phyloP scores from a whole-genome alignment of 345 rosid species.

The Eucalyptus melliodora region DNA sequence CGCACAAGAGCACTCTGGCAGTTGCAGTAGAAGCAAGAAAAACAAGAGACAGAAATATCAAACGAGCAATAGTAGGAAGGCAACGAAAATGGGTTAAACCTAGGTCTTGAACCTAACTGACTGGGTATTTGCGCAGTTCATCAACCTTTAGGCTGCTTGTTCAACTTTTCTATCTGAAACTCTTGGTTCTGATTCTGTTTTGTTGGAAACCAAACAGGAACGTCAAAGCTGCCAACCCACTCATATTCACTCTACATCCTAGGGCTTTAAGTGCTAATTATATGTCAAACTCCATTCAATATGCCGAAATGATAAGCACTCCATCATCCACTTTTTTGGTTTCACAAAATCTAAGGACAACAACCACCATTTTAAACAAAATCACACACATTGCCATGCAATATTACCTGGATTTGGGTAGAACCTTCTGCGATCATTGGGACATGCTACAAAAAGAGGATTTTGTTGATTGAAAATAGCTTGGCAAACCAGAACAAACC shows the following conservation, averaged over 20 bases:
- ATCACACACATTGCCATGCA: background rate
- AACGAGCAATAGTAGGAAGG: background rate
- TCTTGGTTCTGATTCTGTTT: background rate
- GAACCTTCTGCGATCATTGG: constrained; percentile 83
- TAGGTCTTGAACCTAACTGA: background rate
- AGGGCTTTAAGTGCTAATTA: background rate
- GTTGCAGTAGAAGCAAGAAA: background rate
- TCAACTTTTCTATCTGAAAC: background rate
- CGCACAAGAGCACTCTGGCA: background rate
- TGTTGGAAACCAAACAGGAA: background rate
- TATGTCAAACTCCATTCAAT: background rate
- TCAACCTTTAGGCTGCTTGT: background rate
- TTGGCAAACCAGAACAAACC: constrained; percentile 89
- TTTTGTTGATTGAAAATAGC: constrained; percentile 62
- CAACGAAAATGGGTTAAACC: background rate
- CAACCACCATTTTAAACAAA: background rate
- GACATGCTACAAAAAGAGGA: constrained; percentile 69
- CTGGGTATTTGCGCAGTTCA: background rate
- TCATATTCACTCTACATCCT: background rate
- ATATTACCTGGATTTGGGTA: constrained; percentile 80
- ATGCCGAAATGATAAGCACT: background rate
- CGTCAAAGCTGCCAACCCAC: background rate
- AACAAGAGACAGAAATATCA: background rate
- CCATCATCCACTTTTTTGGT: background rate
- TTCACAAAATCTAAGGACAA: background rate